Evolutionary conservation across 2,329 filamentous ascomycete genomes (phyloP).

Genomic region (Colletotrichum karsti): DNA sequence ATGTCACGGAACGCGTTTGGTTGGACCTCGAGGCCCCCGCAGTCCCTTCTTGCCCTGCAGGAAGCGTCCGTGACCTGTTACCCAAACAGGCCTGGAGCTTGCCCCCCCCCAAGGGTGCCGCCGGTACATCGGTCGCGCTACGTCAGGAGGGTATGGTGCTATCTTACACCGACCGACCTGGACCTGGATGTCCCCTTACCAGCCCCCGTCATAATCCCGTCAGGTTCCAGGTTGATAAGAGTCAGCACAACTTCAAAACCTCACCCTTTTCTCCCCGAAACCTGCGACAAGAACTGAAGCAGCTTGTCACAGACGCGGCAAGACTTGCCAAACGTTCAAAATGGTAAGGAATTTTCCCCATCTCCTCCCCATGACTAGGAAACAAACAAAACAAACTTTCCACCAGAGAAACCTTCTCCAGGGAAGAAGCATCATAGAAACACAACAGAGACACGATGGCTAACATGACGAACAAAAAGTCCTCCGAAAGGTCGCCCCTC

Average conservation of each 20-base stretch:
- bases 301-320: background rate
- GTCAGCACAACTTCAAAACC: background rate
- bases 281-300: background rate
- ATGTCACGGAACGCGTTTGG: conserved; percentile 1
- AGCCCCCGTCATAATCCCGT: background rate
- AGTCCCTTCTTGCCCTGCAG: too few species aligned
- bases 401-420: background rate
- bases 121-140: too few species aligned
- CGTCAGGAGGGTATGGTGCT: background rate
- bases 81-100: background rate
- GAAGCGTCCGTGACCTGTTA: too few species aligned
- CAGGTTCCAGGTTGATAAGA: background rate
- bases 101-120: background rate
- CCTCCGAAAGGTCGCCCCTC: conserved; percentile 54
- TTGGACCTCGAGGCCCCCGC: too few species aligned
- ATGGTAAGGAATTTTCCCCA: background rate
- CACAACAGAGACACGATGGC: conserved; percentile 2
- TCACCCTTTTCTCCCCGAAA: background rate
- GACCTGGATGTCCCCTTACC: background rate
- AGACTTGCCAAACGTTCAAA: background rate
- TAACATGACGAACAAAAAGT: conserved; percentile 46
- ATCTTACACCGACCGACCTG: background rate
- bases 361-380: background rate
- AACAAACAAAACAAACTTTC: background rate
- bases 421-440: background rate